Conservation (phyloP, 306 rosid genomes). For the Glycine soja region DNA sequence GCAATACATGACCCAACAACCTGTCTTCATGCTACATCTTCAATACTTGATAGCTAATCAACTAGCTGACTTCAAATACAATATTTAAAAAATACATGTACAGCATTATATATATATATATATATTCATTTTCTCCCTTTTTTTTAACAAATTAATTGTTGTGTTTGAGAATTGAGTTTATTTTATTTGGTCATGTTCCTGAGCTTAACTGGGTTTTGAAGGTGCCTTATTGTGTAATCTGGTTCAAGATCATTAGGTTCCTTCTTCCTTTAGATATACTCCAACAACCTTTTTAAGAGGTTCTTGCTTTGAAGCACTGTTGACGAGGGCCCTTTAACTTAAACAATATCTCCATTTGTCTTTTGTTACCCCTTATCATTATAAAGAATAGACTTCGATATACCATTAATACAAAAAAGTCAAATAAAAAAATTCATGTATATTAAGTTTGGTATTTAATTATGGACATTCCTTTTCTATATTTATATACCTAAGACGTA, state of each 20-base stretch:
- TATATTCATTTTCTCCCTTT: background rate
- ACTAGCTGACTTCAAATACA: constrained; percentile 43
- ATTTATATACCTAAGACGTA: constrained; percentile 11
- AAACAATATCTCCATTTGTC: constrained; percentile 51
- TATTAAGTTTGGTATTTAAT: constrained; percentile 30
- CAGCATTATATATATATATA: background rate
- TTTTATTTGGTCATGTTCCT: constrained; percentile 27
- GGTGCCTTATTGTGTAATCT: constrained; percentile 40
- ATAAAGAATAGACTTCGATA: constrained; percentile 18
- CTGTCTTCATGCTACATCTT: constrained; percentile 44
- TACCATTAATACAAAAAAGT: constrained; percentile 34
- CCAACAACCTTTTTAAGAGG: constrained; percentile 15
- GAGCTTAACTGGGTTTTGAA: constrained; percentile 41
- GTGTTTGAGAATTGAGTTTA: constrained; percentile 1
- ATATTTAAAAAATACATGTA: background rate
- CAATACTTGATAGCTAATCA: constrained; percentile 51
- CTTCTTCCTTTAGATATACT: constrained; percentile 56
- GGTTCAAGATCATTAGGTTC: constrained; percentile 46
- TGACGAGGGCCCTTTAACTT: constrained; percentile 54
- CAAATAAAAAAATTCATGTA: constrained; percentile 1
- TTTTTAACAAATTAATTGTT: background rate
- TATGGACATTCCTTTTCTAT: constrained; percentile 28
- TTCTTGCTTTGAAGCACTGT: constrained; percentile 63
- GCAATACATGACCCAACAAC: constrained; percentile 48
- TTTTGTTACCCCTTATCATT: constrained; percentile 30